Base-by-base conservation (phyloP, 1,284 basidiomycete genomes). In the Tilletia horrida region DNA sequence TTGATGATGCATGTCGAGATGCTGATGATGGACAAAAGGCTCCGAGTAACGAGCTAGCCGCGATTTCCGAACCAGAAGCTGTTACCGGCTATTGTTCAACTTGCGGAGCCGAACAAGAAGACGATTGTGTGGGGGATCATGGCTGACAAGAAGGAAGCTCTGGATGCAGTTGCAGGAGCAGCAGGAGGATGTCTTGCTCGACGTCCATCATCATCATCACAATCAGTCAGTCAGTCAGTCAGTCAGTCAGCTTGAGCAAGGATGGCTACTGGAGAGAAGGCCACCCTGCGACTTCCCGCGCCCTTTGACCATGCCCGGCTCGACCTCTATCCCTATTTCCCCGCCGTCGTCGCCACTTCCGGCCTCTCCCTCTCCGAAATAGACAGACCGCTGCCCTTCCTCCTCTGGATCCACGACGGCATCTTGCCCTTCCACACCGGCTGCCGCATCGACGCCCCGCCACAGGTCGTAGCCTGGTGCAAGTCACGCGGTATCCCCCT, bases 181-280 rank as follows among this genome's bases (percentile, higher is more conserved):
- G 25, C 31, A 35, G 25, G 25, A 40, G 8, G 31, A 40, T 25
- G 57, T n/a, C n/a, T n/a, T n/a, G n/a, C n/a, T n/a, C n/a, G n/a
- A n/a, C n/a, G n/a, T n/a, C n/a, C n/a, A n/a, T n/a, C n/a, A 44
- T n/a, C 57, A 61, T 35, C 52, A 9, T 57, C 52, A 8, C 52
- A 57, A 9, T 57, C 57, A 61, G 4, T 18, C 42, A 61, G 18
- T 61, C 57, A 61, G 18, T 9, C 16, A 61, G 7, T 9, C 57
- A 6, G 7, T 3, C 18, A 6, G 21, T 23, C 11, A 61, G n/a
- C n/a, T n/a, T n/a, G n/a, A 62, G 25, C 62, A 47, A 40, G 6
- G 27, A 63, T 52, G 44, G 45, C 44, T 2, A 63, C 62, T 16
- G 55, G 55, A 31, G 55, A 59, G 55, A 59, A 59, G 55, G 55